Conservation (phyloP, 768 basidiomycete species). For the Boletus patriciae region DNA sequence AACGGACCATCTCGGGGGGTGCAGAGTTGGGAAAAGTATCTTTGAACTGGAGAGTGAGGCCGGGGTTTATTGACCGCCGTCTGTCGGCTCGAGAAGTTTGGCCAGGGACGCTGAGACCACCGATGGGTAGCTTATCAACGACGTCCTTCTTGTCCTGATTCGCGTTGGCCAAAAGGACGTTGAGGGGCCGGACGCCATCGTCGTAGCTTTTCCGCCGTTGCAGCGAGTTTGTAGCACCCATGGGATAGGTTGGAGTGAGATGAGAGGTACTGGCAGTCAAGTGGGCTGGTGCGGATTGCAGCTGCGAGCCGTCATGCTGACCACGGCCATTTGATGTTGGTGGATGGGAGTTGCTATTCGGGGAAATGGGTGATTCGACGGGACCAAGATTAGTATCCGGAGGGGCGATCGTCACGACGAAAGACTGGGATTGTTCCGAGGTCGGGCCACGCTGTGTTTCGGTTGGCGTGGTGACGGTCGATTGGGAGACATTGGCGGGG, state of each 20-base stretch:
- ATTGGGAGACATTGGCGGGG: neutral
- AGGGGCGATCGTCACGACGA: slow-evolving; percentile 46
- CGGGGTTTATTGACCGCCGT: slow-evolving; percentile 58
- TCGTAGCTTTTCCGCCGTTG: slow-evolving; percentile 47
- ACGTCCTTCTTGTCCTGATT: slow-evolving; percentile 14
- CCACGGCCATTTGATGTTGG: neutral
- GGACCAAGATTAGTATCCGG: slow-evolving; percentile 25
- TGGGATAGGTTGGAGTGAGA: slow-evolving; percentile 24
- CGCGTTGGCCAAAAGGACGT: slow-evolving; percentile 31
- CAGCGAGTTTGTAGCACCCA: slow-evolving; percentile 8
- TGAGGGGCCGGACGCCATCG: slow-evolving; percentile 42
- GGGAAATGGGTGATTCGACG: slow-evolving; percentile 8
- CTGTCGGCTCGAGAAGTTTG: slow-evolving; percentile 42
- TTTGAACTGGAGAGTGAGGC: slow-evolving; percentile 36
- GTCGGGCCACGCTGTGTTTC: slow-evolving; percentile 15
- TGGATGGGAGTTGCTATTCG: neutral
- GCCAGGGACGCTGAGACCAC: slow-evolving; percentile 29
- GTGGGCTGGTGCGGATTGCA: slow-evolving; percentile 22
- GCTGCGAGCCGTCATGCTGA: neutral
- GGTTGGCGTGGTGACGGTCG: slow-evolving; percentile 21
- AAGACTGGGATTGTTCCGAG: slow-evolving; percentile 35
- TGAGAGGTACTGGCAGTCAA: slow-evolving; percentile 9
- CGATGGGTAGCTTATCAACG: slow-evolving; percentile 5
- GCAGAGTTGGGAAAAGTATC: slow-evolving; percentile 11
- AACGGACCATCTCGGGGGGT: slow-evolving; percentile 31